Evolutionary conservation across 108 stramenopile species (phyloP), one percentile per base, ranked within the genome.

Genomic region (Ochromonas danica): DNA sequence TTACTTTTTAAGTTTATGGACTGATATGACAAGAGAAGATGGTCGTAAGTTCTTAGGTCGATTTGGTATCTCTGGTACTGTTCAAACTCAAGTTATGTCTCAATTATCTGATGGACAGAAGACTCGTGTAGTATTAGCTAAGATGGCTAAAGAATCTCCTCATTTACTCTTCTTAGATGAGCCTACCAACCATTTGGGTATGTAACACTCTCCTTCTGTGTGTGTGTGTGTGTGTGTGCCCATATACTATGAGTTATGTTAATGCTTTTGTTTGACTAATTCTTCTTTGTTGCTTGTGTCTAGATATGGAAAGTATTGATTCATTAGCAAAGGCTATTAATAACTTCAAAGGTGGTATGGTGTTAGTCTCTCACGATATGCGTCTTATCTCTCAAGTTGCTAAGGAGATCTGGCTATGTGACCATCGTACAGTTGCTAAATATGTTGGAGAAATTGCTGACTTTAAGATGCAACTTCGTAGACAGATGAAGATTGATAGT

Each of bases 311-410:
- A 87, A 91, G 91, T 35, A 99, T 99, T 82, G 98, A 98, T 85
- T 91, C 94, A 17, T 87, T 99, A 63, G 97, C 97, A 3, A 82
- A 87, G 25, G 97, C 95, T 80, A 90, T 99, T 71, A 97, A 97
- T 79, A 91, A 89, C 36, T 99, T 97, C 87, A 82, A 92, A 85
- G 98, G 98, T 40, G 98, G 98, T n/a, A 95, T 99, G 30, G 80
- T 98, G 62, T 92, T 99, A 85, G 97, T 99, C 77, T 90, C 89
- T 43, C 98, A 99, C 90, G 98, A 99, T 87, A 97, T 97, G 94
- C 87, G 97, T 60, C 90, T 99, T 82, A 99, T 99, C 65, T 93
- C 93, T 6, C 95, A 97, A 79, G 95, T 96, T 38, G 97, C 95
- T 28, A 89, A 97, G 72, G 93, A 97, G 85, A 96, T 99, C 78